A percentile compares a stretch with the other conserved stretches of the same genome.
These are phyloP conservation scores for Carpinus fangiana DNA, from an alignment of 306 rosid species.

Conservation along the genomic window DNA sequence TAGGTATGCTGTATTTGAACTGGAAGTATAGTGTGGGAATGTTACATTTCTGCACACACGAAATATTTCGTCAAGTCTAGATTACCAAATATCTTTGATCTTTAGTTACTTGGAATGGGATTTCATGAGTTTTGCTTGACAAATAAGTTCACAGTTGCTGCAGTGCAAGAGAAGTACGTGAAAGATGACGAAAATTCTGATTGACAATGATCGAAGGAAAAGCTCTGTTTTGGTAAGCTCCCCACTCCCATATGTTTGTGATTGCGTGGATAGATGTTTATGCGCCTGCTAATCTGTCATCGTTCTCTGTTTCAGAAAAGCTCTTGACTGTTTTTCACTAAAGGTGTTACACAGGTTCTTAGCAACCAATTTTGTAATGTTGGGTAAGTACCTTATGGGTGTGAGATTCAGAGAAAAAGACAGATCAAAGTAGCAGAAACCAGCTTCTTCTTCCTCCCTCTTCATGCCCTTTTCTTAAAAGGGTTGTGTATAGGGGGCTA, in stretches of 20 bases:
- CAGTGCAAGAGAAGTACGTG: constrained; percentile 94
- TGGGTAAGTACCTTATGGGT: background rate
- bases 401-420: background rate
- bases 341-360: background rate
- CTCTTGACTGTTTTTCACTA: background rate
- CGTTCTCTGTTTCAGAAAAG: background rate
- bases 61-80: background rate
- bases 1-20: background rate
- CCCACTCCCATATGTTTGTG: background rate
- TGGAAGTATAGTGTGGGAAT: background rate
- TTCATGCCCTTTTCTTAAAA: background rate
- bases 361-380: background rate
- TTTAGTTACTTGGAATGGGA: constrained; percentile 5
- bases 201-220: constrained; percentile 26
- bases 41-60: background rate
- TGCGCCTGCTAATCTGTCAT: background rate
- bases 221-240: constrained; percentile 10
- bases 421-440: background rate
- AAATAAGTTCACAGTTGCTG: constrained; percentile 75
- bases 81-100: background rate
- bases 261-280: background rate
- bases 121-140: constrained; percentile 48
- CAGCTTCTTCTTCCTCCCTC: background rate
- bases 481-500: background rate
- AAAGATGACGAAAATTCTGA: constrained; percentile 70